Percentiles rank a stretch among this genome's conserved stretches.
These are phyloP conservation scores for Botryotinia convoluta DNA, from an alignment of 2,329 filamentous ascomycete genomes.

Conservation along the genomic window DNA sequence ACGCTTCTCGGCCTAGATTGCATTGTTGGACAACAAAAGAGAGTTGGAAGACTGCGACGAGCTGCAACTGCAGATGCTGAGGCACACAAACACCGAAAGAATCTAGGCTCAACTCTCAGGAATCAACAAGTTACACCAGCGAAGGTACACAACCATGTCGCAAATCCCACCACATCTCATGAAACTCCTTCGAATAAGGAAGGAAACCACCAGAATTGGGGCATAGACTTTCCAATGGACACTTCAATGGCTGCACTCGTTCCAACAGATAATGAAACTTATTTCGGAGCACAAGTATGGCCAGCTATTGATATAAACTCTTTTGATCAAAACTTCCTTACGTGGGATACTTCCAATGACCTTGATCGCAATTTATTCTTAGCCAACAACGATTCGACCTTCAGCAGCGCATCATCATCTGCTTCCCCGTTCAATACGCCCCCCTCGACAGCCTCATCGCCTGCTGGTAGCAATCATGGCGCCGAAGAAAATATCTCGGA, in stretches of 20 bases:
- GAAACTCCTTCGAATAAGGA: not conserved
- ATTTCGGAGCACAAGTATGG: not conserved
- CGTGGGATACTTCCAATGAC: not conserved
- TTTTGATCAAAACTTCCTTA: not conserved
- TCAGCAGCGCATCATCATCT: not conserved
- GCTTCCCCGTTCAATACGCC: not conserved
- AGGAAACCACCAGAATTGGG: not conserved
- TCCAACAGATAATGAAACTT: not conserved
- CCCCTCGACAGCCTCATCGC: not conserved
- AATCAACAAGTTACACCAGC: not conserved
- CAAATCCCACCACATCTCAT: not conserved
- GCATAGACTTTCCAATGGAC: not conserved
- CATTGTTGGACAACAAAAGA: not conserved
- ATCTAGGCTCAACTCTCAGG: not conserved
- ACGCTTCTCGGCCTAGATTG: not conserved
- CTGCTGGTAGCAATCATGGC: not conserved
- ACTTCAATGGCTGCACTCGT: not conserved
- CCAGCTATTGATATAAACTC: not conserved
- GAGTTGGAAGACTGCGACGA: not conserved
- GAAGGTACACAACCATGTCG: not conserved
- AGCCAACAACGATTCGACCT: not conserved
- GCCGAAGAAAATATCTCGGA: not conserved
- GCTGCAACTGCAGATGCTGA: not conserved
- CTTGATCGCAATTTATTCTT: not conserved
- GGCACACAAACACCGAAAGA: not conserved